Percentiles rank a stretch among this genome's conserved stretches.
Conservation (phyloP, 192 early-diverging fungal species). For the Mortierella alpina region DNA sequence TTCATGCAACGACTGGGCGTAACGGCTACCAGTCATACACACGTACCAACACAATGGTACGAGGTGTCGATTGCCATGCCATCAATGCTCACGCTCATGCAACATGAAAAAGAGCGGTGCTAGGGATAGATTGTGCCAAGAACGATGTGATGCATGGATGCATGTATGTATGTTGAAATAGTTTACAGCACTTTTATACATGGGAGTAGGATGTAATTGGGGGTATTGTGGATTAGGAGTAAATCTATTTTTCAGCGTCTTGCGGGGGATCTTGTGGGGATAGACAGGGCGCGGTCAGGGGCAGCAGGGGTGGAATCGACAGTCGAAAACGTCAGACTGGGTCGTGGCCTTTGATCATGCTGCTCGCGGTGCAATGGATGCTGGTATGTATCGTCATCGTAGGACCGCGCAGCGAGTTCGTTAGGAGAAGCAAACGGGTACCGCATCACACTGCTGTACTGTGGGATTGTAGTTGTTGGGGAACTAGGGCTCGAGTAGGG, state of each 20-base stretch:
- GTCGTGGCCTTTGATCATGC: background rate
- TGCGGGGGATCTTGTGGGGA: conserved; percentile 3
- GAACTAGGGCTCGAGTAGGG: background rate
- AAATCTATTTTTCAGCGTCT: background rate
- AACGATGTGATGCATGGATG: too few relatives aligned
- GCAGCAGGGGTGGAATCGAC: background rate
- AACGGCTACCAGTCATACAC: too few relatives aligned
- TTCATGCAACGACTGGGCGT: too few relatives aligned
- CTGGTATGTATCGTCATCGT: background rate
- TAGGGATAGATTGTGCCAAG: too few relatives aligned
- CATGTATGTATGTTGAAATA: background rate
- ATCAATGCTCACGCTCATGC: too few relatives aligned
- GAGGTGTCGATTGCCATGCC: too few relatives aligned
- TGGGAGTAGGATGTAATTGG: background rate
- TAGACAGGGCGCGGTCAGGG: conserved; percentile 9
- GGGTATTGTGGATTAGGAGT: background rate
- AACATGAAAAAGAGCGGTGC: too few relatives aligned
- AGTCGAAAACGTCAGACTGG: background rate
- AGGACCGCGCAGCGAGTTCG: background rate
- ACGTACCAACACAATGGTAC: too few relatives aligned
- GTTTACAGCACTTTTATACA: conserved; percentile 24
- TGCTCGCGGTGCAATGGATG: background rate
- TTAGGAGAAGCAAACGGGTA: conserved; percentile 4
- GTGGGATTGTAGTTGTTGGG: background rate
- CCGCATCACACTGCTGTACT: background rate